These are phyloP conservation scores for Trichoderma simmonsii DNA, from an alignment of 2,329 filamentous ascomycete genomes.

Conservation along the genomic window DNA sequence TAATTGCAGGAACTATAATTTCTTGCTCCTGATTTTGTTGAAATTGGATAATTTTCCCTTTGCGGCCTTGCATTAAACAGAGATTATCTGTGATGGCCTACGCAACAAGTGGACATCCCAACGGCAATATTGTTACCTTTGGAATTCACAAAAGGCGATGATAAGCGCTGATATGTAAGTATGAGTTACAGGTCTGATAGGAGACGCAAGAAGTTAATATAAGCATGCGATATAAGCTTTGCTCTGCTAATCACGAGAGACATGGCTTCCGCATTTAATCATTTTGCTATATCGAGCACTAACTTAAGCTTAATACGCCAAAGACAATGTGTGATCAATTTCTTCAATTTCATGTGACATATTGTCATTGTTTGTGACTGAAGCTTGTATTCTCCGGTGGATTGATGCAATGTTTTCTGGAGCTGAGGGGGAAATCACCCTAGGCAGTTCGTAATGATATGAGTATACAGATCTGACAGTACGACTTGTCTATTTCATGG, in stretches of 20 bases:
- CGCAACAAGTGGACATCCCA: neutral
- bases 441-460: neutral
- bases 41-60: neutral
- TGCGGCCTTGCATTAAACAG: neutral
- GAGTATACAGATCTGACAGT: neutral
- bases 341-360: neutral
- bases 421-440: neutral
- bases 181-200: accelerated
- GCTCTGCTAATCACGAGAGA: neutral
- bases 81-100: neutral
- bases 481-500: neutral
- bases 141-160: neutral
- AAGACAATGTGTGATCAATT: neutral
- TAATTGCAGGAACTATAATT: no score
- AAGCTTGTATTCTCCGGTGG: neutral
- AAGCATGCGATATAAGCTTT: neutral
- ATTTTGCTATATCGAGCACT: neutral
- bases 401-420: neutral
- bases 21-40: neutral
- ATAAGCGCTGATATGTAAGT: no score
- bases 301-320: neutral
- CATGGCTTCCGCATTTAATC: neutral
- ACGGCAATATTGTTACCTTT: neutral
- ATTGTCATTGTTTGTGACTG: neutral
- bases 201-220: neutral